Evolutionary conservation across 1,139 yeast genomes (phyloP), one percentile per base, ranked within the genome.

Genomic region (Yarrowia galli): DNA sequence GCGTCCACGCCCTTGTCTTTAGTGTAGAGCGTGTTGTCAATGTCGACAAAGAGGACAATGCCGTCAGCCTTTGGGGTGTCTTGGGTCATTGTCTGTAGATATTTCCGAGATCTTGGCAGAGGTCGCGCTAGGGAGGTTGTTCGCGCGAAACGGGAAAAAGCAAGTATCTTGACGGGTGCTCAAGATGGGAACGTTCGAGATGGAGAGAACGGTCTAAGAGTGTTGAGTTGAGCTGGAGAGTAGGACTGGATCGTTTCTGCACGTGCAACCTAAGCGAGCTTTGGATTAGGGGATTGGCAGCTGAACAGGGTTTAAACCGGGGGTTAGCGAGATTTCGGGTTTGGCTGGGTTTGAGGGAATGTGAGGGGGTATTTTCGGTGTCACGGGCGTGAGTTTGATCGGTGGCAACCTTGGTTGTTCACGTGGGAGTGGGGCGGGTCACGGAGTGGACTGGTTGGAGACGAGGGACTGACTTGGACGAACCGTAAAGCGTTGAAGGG

Each of bases 1-100:
- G 90, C 96, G 74, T 90, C 96, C 72, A 95, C 90, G n/a, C 45
- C 54, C 42, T 42, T 46, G 16, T 56, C 53, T 6, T 51, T 56
- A 48, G 23, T 36, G 56, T 65, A 65, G 32, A 65, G 65, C 18
- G 64, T 54, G 56, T 65, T 65, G 56, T 65, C 67, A 9, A 65
- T 65, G 40, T 65, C 67, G 40, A 65, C 43, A 20, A 65, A 65
- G 35, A 65, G 63, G n/a, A 36, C 35, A 42, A 65, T 65, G 32
- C 63, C 65, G 20, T 56, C 56, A 6, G 43, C 65, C 32, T 45
- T 46, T 46, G 66, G 48, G 12, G 46, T 48, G 38, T 65, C 67
- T 15, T 45, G 36, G n/a, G 61, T 54, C 61, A 54, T 54, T 23
- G 61, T 54, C 18, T 42, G 16, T 18, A 54, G 28, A 25, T 25